Evolutionary conservation across 257 asterid species (phyloP), one percentile per base, ranked within the genome.

Genomic region (Mitragyna speciosa): DNA sequence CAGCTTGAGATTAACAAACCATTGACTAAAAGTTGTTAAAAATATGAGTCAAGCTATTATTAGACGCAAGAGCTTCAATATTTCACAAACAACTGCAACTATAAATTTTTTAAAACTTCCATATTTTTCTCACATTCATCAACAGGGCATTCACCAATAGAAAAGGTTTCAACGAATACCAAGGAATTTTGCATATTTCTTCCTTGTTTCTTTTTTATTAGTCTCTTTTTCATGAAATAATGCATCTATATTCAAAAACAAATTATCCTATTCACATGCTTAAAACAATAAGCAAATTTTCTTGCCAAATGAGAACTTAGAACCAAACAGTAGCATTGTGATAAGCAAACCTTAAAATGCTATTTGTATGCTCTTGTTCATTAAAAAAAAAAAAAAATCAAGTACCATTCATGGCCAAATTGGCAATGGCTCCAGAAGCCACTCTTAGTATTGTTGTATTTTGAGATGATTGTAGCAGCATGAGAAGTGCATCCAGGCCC

Each of bases 351-450:
- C 41, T 26, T 28, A 28, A 28, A 26, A 64, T 26, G 39, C 70
- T 17, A 30, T 11, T 9, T 9, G 3, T 11, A 41, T 26, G 70
- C 19, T 64, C 41, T 20, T n/a, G 26, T 17, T 67, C 47, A 22
- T 22, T 41, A 70, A 70, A 54, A 15, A 33, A 17, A 73, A 49
- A 16, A 73, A 30, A 14, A 30, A 73, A 15, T 73, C 12, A 66
- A 68, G 80, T 89, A 94, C 98, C 98, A 41, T 93, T 93, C 98
- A 94, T 94, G 65, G 98, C 98, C 88, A 94, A 84, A 82, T 94
- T 94, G 72, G 98, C 98, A 84, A 94, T 88, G 64, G 98, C 98
- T 54, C 98, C 98, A 83, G 97, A 93, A 81, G 98, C 98, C 79
- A 93, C 97, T 85, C 98, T 86, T 78, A 93, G 93, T 80, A 91